Evolutionary conservation across 495 filamentous ascomycete species (phyloP).

Genomic region (Aspergillus nanangensis): DNA sequence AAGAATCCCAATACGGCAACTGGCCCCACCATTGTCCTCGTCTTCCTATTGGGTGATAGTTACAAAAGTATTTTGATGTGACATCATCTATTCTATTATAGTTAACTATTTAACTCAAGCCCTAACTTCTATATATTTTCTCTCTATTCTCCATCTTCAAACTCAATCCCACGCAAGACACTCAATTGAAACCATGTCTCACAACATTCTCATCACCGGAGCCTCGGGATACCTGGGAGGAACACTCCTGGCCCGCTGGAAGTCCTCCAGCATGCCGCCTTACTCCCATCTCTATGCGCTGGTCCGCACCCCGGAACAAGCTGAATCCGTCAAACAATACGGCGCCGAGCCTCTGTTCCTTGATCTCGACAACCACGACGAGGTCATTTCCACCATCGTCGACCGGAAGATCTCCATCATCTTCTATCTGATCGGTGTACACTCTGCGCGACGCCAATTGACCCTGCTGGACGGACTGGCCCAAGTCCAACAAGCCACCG

Average conservation of each 20-base stretch:
- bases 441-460: slow-evolving; percentile 10
- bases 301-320: slow-evolving; percentile 38
- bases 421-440: slow-evolving; percentile 35
- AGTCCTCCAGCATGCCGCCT: slow-evolving; percentile 27
- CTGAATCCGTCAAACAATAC: slow-evolving; percentile 34
- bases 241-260: slow-evolving; percentile 36
- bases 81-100: no score
- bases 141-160: neutral
- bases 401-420: slow-evolving; percentile 40
- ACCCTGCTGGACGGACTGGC: slow-evolving; percentile 38
- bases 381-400: slow-evolving; percentile 27
- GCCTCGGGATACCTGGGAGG: slow-evolving; percentile 50
- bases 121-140: no score
- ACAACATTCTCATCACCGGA: slow-evolving; percentile 46
- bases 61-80: no score
- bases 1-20: no score
- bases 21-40: no score
- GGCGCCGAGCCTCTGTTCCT: slow-evolving; percentile 35
- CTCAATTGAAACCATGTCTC: slow-evolving; percentile 11
- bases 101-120: no score
- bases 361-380: slow-evolving; percentile 23
- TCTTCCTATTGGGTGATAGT: no score
- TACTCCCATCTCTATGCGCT: slow-evolving; percentile 40
- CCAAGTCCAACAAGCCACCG: slow-evolving; percentile 33
- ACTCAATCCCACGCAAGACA: neutral